Evolutionary conservation across 495 filamentous ascomycete species (phyloP).

Genomic region (Penicillium cinerascens): DNA sequence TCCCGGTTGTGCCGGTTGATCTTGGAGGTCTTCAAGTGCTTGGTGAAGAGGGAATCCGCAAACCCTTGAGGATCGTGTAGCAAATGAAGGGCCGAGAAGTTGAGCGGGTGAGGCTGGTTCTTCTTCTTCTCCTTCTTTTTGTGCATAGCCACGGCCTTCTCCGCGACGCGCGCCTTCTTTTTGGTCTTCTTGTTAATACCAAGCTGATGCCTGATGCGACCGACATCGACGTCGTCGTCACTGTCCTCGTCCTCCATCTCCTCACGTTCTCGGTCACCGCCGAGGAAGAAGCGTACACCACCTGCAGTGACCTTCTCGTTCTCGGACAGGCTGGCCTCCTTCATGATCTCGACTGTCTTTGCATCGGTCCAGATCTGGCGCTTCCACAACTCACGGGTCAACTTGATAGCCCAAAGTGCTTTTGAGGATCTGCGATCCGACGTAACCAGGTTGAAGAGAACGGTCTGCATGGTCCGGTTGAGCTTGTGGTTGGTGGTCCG

Average conservation of each 20-base stretch:
- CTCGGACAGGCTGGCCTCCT: slow-evolving; percentile 75
- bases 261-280: slow-evolving; percentile 90
- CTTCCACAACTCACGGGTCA: slow-evolving; percentile 85
- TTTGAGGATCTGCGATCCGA: slow-evolving; percentile 79
- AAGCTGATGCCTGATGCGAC: slow-evolving; percentile 74
- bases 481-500: slow-evolving; percentile 86
- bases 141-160: slow-evolving; percentile 66
- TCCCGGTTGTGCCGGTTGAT: slow-evolving; percentile 78
- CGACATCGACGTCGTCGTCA: slow-evolving; percentile 77
- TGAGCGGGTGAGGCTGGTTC: slow-evolving; percentile 76
- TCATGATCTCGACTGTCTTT: slow-evolving; percentile 90
- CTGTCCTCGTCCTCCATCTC: slow-evolving; percentile 86
- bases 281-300: slow-evolving; percentile 90
- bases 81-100: slow-evolving; percentile 97
- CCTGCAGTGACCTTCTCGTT: slow-evolving; percentile 87
- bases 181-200: slow-evolving; percentile 94
- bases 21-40: slow-evolving; percentile 83
- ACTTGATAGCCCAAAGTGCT: slow-evolving; percentile 89
- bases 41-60: slow-evolving; percentile 83
- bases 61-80: slow-evolving; percentile 95
- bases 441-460: slow-evolving; percentile 84
- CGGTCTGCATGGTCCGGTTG: slow-evolving; percentile 88
- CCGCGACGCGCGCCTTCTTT: slow-evolving; percentile 74
- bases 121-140: slow-evolving; percentile 86
- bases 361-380: slow-evolving; percentile 85